These are phyloP conservation scores for Theobroma cacao DNA, from an alignment of 345 rosid genomes.

Conservation along the genomic window DNA sequence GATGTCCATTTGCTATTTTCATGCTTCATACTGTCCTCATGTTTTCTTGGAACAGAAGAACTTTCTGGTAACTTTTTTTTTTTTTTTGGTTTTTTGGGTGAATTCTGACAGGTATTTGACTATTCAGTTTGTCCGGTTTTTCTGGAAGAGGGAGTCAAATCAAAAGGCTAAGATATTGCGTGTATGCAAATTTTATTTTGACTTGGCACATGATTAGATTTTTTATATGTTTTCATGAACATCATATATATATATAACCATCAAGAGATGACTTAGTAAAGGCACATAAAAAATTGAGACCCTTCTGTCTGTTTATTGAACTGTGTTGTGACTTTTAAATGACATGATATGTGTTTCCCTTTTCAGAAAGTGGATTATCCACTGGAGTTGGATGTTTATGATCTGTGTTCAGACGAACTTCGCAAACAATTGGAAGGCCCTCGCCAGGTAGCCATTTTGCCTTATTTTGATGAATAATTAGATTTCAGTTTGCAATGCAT, in stretches of 20 bases:
- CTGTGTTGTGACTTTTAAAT: not conserved
- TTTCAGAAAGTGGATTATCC: conserved; percentile 97
- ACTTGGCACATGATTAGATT: not conserved
- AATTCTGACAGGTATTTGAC: conserved; percentile 69
- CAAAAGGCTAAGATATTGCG: conserved; percentile 97
- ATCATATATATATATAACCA: too few relatives aligned
- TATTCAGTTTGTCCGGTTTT: conserved; percentile 97
- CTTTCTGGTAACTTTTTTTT: not conserved
- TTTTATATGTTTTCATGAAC: conserved; percentile 11
- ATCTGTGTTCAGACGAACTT: conserved; percentile 88
- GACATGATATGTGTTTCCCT: conserved; percentile 6
- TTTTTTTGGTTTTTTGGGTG: not conserved
- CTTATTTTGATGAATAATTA: conserved; percentile 8
- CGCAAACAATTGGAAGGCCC: conserved; percentile 73
- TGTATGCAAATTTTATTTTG: conserved; percentile 37
- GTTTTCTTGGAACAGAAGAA: not conserved
- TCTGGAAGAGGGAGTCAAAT: conserved; percentile 99
- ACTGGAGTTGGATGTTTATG: conserved; percentile 84
- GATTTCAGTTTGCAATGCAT: not conserved
- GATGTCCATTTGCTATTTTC: not conserved
- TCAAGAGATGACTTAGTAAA: not conserved
- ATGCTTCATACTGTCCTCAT: not conserved
- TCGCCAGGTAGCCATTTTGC: conserved; percentile 60
- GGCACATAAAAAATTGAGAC: not conserved
- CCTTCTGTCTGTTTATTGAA: not conserved